Base-by-base conservation (phyloP, 805 yeast genomes). In the Pichia rugopelliculosa region DNA sequence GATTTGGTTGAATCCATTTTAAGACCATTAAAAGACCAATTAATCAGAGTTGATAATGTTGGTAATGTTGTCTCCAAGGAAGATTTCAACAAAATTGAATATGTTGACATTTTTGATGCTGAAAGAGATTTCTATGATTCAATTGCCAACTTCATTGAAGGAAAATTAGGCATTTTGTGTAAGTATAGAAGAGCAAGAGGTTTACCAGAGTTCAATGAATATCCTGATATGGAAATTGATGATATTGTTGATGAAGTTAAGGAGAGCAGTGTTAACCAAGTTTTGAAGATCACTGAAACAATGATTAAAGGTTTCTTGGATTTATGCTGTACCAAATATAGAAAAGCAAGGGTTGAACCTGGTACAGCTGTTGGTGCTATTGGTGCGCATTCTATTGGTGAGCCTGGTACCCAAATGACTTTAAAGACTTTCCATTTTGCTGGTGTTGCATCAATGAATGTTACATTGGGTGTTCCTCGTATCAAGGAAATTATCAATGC, bases 291-390 rank as follows among this genome's bases (percentile, higher is more conserved):
- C 39, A 76, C 95, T 2, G 72, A 74, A 37, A 60, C 62, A 18
- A 72, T 83, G 53, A 76, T 93, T 17, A 66, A 65, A 15, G 76
- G 73, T 54, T 93, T 93, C 67, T 70, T 93, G 59, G 74, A 77
- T 42, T 77, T 85, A 57, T 86, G 97, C 56, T 73, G 91, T 50
- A 70, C 72, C 56, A 93, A 93, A 68, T 93, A 93, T 61, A 79
- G 80, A 46, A 76, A 84, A 56, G 96, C 99, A 8, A 83, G 82
- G 68, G 97, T 93, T 17, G 99, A 93, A 66, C 99, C 99, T 1
- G 99, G 98, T 53, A 93, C 99, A 4, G 99, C 99, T 3, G 98
- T 93, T 47, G 99, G 99, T 56, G 98, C 99, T 23, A 90, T 93
- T 69, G 99, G 98, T 57, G 99, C 99, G 0, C 99, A 93, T 65